Conservation (phyloP, 106 monocot species). For the Gastrodia elata region DNA sequence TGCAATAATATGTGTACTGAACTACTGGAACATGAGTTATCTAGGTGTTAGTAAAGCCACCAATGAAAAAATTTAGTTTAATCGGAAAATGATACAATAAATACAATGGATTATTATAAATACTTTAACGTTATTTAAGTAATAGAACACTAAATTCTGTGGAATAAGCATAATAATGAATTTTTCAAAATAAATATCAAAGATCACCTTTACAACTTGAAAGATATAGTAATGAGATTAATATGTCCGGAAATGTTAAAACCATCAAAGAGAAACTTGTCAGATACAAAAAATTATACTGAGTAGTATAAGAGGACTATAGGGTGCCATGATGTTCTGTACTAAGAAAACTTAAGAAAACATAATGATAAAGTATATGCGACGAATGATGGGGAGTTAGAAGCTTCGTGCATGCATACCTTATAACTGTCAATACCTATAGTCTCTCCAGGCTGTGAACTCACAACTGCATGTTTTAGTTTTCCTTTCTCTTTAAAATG, state of each 20-base stretch:
- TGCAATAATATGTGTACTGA: background rate
- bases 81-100: background rate
- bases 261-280: background rate
- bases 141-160: no score
- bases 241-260: background rate
- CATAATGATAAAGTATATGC: background rate
- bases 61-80: background rate
- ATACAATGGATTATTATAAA: background rate
- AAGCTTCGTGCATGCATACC: conserved; percentile 40
- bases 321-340: background rate
- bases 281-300: no score
- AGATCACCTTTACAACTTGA: background rate
- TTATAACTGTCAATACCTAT: conserved; percentile 77
- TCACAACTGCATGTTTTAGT: conserved; percentile 73
- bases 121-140: background rate
- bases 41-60: background rate
- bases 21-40: background rate
- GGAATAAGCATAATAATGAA: background rate
- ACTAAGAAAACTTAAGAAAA: background rate
- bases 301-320: background rate
- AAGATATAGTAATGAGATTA: background rate
- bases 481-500: conserved; percentile 71
- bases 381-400: background rate
- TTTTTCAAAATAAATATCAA: background rate
- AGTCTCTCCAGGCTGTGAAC: conserved; percentile 69